Evolutionary conservation across 129 eudicot genomes (phyloP).

Genomic region (Heracleum sosnowskyi): DNA sequence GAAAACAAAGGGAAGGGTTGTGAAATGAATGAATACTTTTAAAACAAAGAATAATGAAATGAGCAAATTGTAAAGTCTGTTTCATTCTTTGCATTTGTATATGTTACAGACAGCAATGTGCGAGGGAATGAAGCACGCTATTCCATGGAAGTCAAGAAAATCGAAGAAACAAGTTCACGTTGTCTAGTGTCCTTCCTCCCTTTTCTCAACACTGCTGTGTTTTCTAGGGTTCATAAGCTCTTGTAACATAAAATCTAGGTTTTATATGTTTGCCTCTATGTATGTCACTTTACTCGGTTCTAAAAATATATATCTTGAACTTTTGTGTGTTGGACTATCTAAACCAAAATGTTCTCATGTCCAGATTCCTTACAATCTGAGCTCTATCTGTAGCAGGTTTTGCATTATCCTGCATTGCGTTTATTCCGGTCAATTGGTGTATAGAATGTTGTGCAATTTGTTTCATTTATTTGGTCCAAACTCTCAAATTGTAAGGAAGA

Average conservation of each 20-base stretch:
- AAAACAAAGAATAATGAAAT: no score
- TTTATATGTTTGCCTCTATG: background rate
- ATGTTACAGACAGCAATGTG: constrained; percentile 45
- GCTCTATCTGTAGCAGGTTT: no score
- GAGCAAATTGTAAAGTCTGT: no score
- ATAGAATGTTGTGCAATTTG: background rate
- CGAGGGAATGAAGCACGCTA: constrained; percentile 64
- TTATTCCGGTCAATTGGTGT: background rate
- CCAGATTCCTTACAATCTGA: background rate
- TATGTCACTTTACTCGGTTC: background rate
- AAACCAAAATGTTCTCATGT: background rate
- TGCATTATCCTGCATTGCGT: no score
- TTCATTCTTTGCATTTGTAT: background rate
- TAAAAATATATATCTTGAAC: background rate
- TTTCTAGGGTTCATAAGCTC: background rate
- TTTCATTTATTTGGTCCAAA: background rate
- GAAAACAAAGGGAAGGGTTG: background rate
- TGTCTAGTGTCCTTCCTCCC: background rate
- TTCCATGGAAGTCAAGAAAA: constrained; percentile 62
- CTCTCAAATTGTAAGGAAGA: background rate
- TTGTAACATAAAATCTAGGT: background rate
- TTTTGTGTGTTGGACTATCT: background rate
- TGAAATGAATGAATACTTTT: background rate
- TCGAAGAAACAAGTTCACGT: constrained; percentile 30
- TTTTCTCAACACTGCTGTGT: background rate